phyloP scores from a whole-genome alignment of 306 rosid genomes.

The Castanopsis chinensis region DNA sequence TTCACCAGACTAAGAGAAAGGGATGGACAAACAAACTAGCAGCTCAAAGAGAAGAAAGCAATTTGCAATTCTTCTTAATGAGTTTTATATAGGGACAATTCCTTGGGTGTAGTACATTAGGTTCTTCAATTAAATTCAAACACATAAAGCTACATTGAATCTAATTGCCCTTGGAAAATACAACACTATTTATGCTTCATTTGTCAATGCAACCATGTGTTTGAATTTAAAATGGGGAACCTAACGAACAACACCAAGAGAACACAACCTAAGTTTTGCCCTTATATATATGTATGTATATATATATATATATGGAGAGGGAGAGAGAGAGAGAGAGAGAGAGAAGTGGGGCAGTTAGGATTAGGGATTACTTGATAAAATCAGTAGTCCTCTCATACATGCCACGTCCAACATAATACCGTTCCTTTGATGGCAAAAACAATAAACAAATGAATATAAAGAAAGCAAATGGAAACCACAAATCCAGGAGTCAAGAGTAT shows the following conservation, averaged over 20 bases:
- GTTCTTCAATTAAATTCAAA: no score
- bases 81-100: not conserved
- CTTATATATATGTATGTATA: no score
- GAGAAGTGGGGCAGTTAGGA: constrained; percentile 3
- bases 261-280: no score
- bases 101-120: no score
- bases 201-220: no score
- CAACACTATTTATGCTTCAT: no score
- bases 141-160: no score
- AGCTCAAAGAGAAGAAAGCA: not conserved
- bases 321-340: not conserved
- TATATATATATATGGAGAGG: not conserved
- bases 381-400: constrained; percentile 90
- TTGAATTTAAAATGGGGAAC: no score
- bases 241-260: no score
- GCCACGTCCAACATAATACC: constrained; percentile 90
- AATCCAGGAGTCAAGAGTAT: constrained; percentile 9
- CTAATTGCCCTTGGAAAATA: no score
- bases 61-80: not conserved
- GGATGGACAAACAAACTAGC: not conserved
- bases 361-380: constrained; percentile 69
- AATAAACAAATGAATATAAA: constrained; percentile 13
- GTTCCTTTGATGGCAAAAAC: constrained; percentile 59
- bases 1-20: not conserved
- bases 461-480: constrained; percentile 14